Percentiles rank a stretch among this genome's conserved stretches.
Conservation (phyloP, 2,329 filamentous ascomycete genomes). For the Fulvia fulva region DNA sequence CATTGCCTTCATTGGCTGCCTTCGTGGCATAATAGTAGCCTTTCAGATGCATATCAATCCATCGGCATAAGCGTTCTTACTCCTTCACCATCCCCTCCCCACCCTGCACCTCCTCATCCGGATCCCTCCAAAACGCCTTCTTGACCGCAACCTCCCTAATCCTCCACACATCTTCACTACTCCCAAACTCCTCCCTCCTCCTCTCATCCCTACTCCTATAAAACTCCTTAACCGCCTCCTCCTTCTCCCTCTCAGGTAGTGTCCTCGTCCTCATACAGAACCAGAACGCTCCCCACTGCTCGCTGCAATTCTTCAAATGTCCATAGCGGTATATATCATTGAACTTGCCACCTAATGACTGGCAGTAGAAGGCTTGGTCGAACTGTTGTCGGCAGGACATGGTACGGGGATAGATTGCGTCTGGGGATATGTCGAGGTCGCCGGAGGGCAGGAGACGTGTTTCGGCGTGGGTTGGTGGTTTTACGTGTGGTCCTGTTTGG, state of each 20-base stretch:
- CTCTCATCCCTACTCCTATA: constrained; percentile 64
- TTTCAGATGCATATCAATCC: not conserved
- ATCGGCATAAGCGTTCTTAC: not conserved
- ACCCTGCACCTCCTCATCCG: constrained; percentile 27
- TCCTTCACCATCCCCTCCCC: constrained; percentile 6
- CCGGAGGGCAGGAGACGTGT: constrained; percentile 27
- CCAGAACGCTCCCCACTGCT: constrained; percentile 93
- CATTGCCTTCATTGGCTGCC: not conserved
- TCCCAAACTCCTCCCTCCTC: constrained; percentile 60
- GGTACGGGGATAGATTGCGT: constrained; percentile 69
- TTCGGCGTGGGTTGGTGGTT: not conserved
- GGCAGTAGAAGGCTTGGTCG: constrained; percentile 91
- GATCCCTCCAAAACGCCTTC: constrained; percentile 41
- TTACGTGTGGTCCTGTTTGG: not conserved
- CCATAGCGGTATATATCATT: constrained; percentile 88
- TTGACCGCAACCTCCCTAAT: constrained; percentile 61
- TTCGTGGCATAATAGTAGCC: not conserved
- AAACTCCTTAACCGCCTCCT: constrained; percentile 58
- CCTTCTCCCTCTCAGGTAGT: constrained; percentile 57
- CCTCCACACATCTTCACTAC: constrained; percentile 89
- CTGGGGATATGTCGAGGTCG: constrained; percentile 42
- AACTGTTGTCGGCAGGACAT: constrained; percentile 91
- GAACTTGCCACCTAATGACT: constrained; percentile 85
- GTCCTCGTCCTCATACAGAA: constrained; percentile 87
- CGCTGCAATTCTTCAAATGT: constrained; percentile 67